A percentile compares a stretch with the other conserved stretches of the same genome.
Evolutionary conservation across 371 early-diverging fungal genomes (phyloP).

Genomic region (Coemansia sp.): DNA sequence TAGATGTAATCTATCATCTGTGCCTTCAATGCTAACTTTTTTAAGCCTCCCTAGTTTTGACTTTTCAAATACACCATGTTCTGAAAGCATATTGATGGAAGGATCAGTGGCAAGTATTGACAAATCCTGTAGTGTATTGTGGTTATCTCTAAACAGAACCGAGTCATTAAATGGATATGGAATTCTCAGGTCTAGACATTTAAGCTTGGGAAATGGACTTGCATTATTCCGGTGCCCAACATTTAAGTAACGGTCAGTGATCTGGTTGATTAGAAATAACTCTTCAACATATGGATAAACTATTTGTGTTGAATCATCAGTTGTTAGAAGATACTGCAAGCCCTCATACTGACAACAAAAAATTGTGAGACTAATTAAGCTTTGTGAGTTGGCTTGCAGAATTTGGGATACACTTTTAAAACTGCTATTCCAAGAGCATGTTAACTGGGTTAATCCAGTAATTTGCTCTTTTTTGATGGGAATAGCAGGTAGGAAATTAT

Average conservation of each 20-base stretch:
- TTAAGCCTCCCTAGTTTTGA: too few species aligned
- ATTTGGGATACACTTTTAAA: not conserved
- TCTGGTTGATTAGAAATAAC: too few species aligned
- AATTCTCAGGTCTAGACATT: not conserved
- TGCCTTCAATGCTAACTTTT: too few species aligned
- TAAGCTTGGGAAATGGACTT: not conserved
- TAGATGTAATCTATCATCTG: too few species aligned
- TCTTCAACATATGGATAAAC: too few species aligned
- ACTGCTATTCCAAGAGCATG: not conserved
- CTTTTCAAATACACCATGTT: too few species aligned
- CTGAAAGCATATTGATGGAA: too few species aligned
- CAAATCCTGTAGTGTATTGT: constrained; percentile 23
- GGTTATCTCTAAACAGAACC: not conserved
- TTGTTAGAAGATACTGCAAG: too few species aligned
- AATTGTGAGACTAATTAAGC: not conserved
- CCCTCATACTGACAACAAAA: too few species aligned
- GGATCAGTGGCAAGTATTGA: too few species aligned
- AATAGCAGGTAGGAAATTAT: not conserved
- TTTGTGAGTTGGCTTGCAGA: not conserved
- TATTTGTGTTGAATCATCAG: too few species aligned
- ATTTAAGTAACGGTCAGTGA: too few species aligned
- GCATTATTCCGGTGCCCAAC: not conserved
- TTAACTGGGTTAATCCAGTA: not conserved
- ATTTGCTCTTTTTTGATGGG: not conserved
- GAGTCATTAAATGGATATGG: not conserved